Evolutionary conservation across 2,329 filamentous ascomycete genomes (phyloP).

Genomic region (Phaeosphaeriaceae sp.): DNA sequence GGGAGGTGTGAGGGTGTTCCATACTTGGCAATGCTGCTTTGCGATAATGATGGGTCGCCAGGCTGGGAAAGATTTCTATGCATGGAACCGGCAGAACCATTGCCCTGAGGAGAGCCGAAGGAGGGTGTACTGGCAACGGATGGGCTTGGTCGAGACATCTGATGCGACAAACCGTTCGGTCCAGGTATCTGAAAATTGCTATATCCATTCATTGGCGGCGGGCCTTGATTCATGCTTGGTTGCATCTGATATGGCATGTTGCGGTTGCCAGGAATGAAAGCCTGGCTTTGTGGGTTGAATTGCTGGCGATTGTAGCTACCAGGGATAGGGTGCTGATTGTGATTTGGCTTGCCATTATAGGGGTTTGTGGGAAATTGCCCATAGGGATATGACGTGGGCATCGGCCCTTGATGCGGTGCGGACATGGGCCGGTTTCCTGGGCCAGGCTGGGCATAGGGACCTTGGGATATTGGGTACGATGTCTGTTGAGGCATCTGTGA

Average conservation of each 20-base stretch:
- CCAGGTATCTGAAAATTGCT: constrained; percentile 33
- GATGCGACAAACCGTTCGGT: constrained; percentile 26
- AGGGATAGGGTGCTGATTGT: constrained; percentile 81
- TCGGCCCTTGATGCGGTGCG: constrained; percentile 43
- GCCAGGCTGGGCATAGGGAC: constrained; percentile 32
- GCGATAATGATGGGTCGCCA: constrained; percentile 23
- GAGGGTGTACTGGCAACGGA: constrained; percentile 32
- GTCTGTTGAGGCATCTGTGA: constrained; percentile 39
- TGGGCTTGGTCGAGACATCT: constrained; percentile 39
- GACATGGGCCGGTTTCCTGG: constrained; percentile 43
- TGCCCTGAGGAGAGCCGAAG: constrained; percentile 39
- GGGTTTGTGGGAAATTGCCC: constrained; percentile 76
- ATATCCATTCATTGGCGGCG: constrained; percentile 43
- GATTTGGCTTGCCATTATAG: constrained; percentile 64
- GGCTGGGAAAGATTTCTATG: constrained; percentile 34
- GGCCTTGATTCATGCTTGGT: constrained; percentile 35
- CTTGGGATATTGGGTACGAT: constrained; percentile 33
- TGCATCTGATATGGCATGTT: constrained; percentile 43
- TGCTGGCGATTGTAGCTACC: constrained; percentile 83
- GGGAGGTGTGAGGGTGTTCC: constrained; percentile 62
- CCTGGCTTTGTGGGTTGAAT: constrained; percentile 94
- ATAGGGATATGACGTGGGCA: constrained; percentile 68
- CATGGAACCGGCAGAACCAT: constrained; percentile 25
- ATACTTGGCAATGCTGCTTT: constrained; percentile 62
- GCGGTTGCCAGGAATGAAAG: constrained; percentile 75